These are phyloP conservation scores for Yamadazyma sp. DNA, from an alignment of 805 yeast genomes.

Conservation along the genomic window DNA sequence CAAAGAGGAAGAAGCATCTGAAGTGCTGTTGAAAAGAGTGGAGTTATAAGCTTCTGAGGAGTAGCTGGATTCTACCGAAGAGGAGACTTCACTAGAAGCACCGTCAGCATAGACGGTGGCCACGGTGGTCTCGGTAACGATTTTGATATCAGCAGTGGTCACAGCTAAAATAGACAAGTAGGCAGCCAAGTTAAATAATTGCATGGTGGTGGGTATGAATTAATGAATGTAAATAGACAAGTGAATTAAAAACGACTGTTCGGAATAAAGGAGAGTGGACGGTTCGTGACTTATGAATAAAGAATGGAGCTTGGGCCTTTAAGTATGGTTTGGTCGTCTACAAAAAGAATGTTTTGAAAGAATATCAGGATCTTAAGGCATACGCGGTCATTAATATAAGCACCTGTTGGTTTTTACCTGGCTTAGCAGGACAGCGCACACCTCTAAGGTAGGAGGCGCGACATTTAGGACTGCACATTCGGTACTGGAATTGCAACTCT, in stretches of 20 bases:
- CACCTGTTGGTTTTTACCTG: no score
- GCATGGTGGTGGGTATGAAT: conserved; percentile 23
- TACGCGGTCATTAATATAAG: no score
- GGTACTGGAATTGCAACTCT: no score
- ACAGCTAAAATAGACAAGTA: conserved; percentile 16
- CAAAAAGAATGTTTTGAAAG: conserved; percentile 7
- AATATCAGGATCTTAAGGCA: neutral
- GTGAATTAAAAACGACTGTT: neutral
- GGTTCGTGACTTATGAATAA: conserved; percentile 1
- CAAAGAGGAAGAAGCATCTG: neutral
- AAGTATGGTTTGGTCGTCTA: neutral
- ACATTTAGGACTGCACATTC: no score
- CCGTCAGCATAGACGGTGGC: conserved; percentile 17
- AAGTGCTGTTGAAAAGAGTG: neutral
- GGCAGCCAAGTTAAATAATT: conserved; percentile 21
- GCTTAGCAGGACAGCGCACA: no score
- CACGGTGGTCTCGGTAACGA: conserved; percentile 13
- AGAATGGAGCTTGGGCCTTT: conserved; percentile 5
- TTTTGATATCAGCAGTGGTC: conserved; percentile 13
- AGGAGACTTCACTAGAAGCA: conserved; percentile 1
- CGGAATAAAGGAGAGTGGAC: conserved; percentile 2
- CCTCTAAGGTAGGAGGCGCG: no score
- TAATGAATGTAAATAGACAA: no score
- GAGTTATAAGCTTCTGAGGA: neutral
- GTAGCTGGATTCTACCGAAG: neutral